Evolutionary conservation across 306 rosid genomes (phyloP), one percentile per base, ranked within the genome.

Genomic region (Rubus idaeus): DNA sequence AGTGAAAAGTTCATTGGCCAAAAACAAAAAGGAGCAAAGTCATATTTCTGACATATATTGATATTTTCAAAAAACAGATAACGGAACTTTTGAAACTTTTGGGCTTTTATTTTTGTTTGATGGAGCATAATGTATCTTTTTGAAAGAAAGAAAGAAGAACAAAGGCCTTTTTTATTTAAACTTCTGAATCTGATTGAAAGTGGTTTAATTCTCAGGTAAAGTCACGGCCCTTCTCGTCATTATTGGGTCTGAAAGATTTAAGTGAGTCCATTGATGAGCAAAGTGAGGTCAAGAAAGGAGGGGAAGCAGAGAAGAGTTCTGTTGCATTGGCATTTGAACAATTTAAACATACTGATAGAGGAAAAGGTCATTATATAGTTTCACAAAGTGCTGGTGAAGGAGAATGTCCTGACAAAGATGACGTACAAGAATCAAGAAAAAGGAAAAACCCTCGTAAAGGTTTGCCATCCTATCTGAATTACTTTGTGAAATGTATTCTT

Each of bases 181-280:
- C 41, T 61, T 20, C 57, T 10, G 39, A 77, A 21, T n/a, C 68
- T 51, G 17, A 49, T 30, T 35, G 66, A 57, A 71, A 61, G 46
- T 3, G 60, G n/a, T 72, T 49, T 63, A 1, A 47, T 64, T 42
- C 44, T 68, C 78, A 94, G 97, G 96, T 86, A 9, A 94, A 90
- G 75, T 83, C 90, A 14, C 90, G 82, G 58, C 98, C 97, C 45
- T 94, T 94, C 77, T 83, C 64, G 35, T 86, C 96, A 14, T 79
- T 91, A 63, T 61, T 88, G 77, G 84, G 90, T 70, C 80, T 73
- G 10, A 85, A 78, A 68, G 65, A 55, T 63, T 67, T 20, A 40
- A 75, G 45, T 51, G 81, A 52, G 77, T 71, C 78, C 10, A 49
- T 20, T n/a, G 75, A 75, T 67, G 82, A 72, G 46, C 55, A 67